Conservation (phyloP, 345 rosid species). For the Lagerstroemia speciosa region DNA sequence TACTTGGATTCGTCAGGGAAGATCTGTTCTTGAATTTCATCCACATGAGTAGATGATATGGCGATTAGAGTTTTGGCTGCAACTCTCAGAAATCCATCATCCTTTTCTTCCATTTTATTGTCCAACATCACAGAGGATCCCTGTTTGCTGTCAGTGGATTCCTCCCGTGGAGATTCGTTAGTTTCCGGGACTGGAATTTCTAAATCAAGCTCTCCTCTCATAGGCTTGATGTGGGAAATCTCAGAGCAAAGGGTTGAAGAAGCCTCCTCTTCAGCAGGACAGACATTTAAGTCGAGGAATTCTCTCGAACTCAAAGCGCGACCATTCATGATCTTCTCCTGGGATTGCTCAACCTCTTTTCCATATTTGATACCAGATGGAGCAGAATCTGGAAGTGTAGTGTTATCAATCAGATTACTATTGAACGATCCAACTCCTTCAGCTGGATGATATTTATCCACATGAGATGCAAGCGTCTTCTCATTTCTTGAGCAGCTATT, state of each 20-base stretch:
- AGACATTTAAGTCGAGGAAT: slow-evolving; percentile 57
- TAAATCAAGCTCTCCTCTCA: slow-evolving; percentile 38
- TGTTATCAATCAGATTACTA: slow-evolving; percentile 8
- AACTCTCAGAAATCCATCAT: background rate
- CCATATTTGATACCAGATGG: background rate
- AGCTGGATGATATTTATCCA: background rate
- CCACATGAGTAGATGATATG: slow-evolving; percentile 17
- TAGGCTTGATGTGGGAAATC: slow-evolving; percentile 4
- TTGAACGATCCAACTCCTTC: slow-evolving; percentile 11
- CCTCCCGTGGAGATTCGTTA: slow-evolving; percentile 15
- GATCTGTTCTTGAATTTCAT: slow-evolving; percentile 16
- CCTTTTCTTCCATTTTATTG: slow-evolving; percentile 3
- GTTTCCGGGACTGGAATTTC: slow-evolving; percentile 43
- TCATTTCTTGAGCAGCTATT: slow-evolving; percentile 8
- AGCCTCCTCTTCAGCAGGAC: slow-evolving; percentile 29
- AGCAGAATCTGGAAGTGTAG: slow-evolving; percentile 5
- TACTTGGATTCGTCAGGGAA: slow-evolving; percentile 6
- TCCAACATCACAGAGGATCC: slow-evolving; percentile 18
- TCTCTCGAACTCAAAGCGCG: slow-evolving; percentile 18
- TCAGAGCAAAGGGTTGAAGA: slow-evolving; percentile 25
- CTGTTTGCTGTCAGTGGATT: slow-evolving; percentile 17
- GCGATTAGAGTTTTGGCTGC: slow-evolving; percentile 65
- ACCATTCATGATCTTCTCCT: slow-evolving; percentile 12
- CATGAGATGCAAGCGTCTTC: background rate
- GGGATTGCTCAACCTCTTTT: slow-evolving; percentile 1